Base-by-base conservation (phyloP, 1,139 yeast genomes). In the Debaryomyces fabryi region DNA sequence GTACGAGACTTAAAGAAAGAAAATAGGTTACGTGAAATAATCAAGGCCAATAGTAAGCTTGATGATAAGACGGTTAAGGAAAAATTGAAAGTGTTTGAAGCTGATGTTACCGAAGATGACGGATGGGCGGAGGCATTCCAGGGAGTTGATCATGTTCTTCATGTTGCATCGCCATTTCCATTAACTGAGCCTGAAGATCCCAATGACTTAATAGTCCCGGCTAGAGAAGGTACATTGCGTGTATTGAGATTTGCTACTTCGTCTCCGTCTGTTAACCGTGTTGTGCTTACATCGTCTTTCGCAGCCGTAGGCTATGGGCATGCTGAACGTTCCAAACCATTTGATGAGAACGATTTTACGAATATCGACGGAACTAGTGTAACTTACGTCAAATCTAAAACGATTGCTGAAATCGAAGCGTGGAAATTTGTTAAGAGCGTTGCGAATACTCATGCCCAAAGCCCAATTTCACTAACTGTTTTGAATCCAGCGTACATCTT, bases 211-310 rank as follows among this genome's bases (percentile, higher is more conserved):
- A 44, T 48, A 12, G 44, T 46, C 10, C 51, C 58, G 0, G 60
- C 53, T 16, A 48, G 50, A 8, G 49, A 43, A 13, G 62, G 62
- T 6, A 38, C 59, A 12, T 20, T 54, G 27, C 34, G 52, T 15
- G 35, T 57, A 1, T 35, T 54, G 23, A 45, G 49, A 25, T 38
- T 49, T 30, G 54, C 58, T 13, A 43, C 50, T 10, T 45, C 51
- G 13, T 37, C 16, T 7, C 50, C 57, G 34, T 58, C 57, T 10
- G 58, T 64, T 42, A 58, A 57, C 36, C 55, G 55, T 24, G 57
- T 64, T 21, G 59, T 62, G 1, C 42, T 54, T 38, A 59, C 64
- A 8, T 62, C 67, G 3, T 60, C 63, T 9, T 52, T 48, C 42
- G 65, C 58, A 15, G 57, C 65, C 10, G 52, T 54, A 39, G 45